Evolutionary conservation across 1,284 basidiomycete species (phyloP), one percentile per base, ranked within the genome.

Genomic region (Fomitopsis schrenkii): DNA sequence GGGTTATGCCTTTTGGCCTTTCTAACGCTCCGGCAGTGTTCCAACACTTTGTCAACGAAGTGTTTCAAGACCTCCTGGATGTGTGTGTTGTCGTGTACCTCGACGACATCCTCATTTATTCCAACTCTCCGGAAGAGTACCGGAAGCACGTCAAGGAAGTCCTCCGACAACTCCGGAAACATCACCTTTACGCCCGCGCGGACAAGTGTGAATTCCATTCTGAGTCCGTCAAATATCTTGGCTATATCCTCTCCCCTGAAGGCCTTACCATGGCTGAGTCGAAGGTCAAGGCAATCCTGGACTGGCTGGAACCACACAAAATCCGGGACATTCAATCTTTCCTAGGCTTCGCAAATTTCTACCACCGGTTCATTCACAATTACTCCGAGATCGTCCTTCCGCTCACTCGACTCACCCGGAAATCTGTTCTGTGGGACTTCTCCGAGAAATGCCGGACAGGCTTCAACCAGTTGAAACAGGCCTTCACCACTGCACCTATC

Each of bases 201-300:
- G 68, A 74, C 40, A 81, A 82, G 55, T 81, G 78, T 44, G 57
- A 68, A 0, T 81, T 81, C 61, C 53, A 72, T 58, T 45, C 59
- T 5, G 46, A 65, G 1, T 41, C 72, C 30, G 70, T 77, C 9
- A 72, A 78, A 22, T 84, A 77, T 68, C 72, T 83, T 0, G 79
- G 81, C 0, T 67, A 75, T 59, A 64, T 79, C 33, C 67, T 84
- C 28, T 56, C 55, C 0, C 17, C 63, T 0, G 59, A 72, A 2
- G 69, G 72, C 8, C 63, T 83, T 12, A 22, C 42, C 0, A 81
- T 83, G 79, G 73, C 79, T 55, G 66, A 69, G 0, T 63, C 58
- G 2, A 84, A 84, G 66, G 60, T 83, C 0, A 33, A 71, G 1
- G 68, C 71, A 1, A 72, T 83, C 46, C 19, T 54, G 1, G 58